Percentiles rank a stretch among this genome's conserved stretches.
Conservation (phyloP, 2,329 filamentous ascomycete species). For the Beauveria sp. region DNA sequence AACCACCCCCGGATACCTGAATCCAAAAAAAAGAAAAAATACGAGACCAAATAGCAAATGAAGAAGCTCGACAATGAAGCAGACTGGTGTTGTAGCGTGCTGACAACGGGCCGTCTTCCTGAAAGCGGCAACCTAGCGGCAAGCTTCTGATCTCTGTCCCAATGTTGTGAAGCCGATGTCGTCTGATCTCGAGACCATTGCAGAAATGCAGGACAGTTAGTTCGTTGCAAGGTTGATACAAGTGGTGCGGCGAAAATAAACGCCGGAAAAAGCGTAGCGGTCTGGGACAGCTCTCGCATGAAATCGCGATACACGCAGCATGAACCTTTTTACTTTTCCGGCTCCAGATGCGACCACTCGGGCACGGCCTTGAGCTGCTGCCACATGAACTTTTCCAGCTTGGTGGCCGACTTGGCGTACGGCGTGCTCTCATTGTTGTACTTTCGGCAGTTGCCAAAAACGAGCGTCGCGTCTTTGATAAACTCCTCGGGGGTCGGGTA, state of each 20-base stretch:
- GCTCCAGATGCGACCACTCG: constrained; percentile 70
- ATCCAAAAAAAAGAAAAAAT: background rate
- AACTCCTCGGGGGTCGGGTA: constrained; percentile 92
- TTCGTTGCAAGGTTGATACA: no score
- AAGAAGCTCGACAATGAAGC: background rate
- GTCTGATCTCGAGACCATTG: no score
- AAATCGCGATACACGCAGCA: background rate
- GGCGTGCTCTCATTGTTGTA: constrained; percentile 96
- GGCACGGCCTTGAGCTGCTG: constrained; percentile 83
- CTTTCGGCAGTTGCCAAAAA: constrained; percentile 89
- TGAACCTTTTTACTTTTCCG: constrained; percentile 29
- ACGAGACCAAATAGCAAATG: no score
- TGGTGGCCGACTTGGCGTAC: constrained; percentile 91
- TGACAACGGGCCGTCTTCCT: background rate
- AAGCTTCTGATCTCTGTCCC: background rate
- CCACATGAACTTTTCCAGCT: constrained; percentile 94
- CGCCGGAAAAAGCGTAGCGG: no score
- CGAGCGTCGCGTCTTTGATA: constrained; percentile 75
- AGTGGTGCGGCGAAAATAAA: no score
- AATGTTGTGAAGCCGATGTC: background rate
- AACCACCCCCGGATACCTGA: background rate
- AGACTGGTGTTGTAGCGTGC: background rate
- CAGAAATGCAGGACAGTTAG: no score
- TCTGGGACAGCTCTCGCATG: no score
- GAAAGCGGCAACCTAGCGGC: background rate